These are phyloP conservation scores for Blastobotrys capitulatus DNA, from an alignment of 1,139 yeast species.

Conservation along the genomic window DNA sequence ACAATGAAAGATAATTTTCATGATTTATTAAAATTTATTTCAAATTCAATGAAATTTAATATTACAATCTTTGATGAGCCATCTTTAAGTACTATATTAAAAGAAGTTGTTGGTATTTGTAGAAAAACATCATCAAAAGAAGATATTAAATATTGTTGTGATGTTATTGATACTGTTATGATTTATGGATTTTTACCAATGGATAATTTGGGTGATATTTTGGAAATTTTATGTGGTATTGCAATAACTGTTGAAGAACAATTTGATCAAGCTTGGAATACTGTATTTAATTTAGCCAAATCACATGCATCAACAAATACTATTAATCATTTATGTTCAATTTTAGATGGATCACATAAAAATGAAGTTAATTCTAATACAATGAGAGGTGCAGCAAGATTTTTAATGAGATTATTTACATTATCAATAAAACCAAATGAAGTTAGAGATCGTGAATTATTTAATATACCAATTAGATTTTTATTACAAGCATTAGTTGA, in stretches of 20 bases:
- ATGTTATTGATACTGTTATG: constrained; percentile 43
- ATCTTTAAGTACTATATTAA: constrained; percentile 37
- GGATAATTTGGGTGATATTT: constrained; percentile 35
- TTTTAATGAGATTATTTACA: constrained; percentile 26
- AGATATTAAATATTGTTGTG: constrained; percentile 42
- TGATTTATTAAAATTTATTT: constrained; percentile 37
- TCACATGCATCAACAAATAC: constrained; percentile 37
- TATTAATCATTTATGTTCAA: constrained; percentile 36
- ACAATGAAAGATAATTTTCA: constrained; percentile 31
- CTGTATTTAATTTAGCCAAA: constrained; percentile 34
- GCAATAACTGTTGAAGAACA: constrained; percentile 37
- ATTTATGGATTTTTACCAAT: constrained; percentile 47
- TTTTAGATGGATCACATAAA: constrained; percentile 29
- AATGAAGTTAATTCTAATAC: constrained; percentile 35
- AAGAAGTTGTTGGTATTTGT: constrained; percentile 39
- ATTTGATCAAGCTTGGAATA: constrained; percentile 39
- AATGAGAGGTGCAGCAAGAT: constrained; percentile 45
- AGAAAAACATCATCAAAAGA: constrained; percentile 39
- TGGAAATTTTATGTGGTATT: constrained; percentile 49
- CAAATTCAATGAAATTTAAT: constrained; percentile 46
- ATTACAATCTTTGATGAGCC: constrained; percentile 42
- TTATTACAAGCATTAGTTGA: constrained; percentile 25
- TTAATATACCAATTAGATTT: constrained; percentile 23
- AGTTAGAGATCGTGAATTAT: constrained; percentile 10
- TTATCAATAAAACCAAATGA: constrained; percentile 13